A percentile compares a stretch with the other conserved stretches of the same genome.
Conservation (phyloP, 768 basidiomycete genomes). For the Tylopilus subfusipes region DNA sequence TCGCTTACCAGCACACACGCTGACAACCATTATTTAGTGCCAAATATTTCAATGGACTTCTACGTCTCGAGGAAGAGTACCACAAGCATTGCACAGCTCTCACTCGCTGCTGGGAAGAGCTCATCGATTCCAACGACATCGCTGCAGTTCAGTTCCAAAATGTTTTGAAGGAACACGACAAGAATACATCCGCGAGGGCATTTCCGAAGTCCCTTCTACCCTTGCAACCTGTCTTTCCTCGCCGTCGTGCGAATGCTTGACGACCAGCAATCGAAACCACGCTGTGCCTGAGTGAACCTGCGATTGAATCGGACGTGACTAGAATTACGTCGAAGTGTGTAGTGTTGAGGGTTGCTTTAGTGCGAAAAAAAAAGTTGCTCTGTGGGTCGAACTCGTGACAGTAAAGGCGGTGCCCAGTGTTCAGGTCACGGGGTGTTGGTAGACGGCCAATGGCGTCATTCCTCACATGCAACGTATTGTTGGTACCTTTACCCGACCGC, state of each 20-base stretch:
- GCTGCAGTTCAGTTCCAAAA: slow-evolving; percentile 34
- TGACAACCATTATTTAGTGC: slow-evolving; percentile 34
- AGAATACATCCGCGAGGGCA: slow-evolving; percentile 45
- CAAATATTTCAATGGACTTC: slow-evolving; percentile 48
- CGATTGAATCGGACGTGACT: no score
- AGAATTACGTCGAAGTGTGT: neutral
- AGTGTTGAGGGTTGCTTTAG: neutral
- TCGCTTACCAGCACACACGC: neutral
- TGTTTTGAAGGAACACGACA: slow-evolving; percentile 47
- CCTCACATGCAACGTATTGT: neutral
- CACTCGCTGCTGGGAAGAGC: slow-evolving; percentile 39
- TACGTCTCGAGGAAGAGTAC: slow-evolving; percentile 56
- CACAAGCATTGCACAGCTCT: slow-evolving; percentile 40
- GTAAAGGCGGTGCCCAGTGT: neutral
- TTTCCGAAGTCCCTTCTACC: slow-evolving; percentile 47
- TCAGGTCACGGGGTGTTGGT: no score
- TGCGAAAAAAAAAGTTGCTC: no score
- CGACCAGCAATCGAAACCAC: neutral
- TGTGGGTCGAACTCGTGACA: neutral
- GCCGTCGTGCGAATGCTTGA: slow-evolving; percentile 6
- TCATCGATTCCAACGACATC: slow-evolving; percentile 39
- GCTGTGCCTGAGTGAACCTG: no score
- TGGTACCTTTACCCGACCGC: neutral
- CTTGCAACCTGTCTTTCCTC: slow-evolving; percentile 17
- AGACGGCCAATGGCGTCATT: slow-evolving; percentile 14